These are phyloP conservation scores for Lentinula novae-zelandiae DNA, from an alignment of 1,284 basidiomycete genomes.

Conservation along the genomic window DNA sequence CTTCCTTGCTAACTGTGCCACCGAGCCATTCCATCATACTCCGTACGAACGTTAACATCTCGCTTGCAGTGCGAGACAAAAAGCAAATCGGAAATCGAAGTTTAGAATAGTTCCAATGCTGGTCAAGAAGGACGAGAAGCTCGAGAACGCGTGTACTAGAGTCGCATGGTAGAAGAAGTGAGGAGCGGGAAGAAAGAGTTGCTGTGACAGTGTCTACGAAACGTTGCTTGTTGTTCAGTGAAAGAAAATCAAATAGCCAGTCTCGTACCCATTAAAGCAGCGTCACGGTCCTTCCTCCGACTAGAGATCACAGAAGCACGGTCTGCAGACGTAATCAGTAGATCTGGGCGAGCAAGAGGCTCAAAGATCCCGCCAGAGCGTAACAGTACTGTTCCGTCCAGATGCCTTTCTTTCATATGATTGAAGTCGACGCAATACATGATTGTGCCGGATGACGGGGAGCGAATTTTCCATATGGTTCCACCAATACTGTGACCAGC, in stretches of 20 bases:
- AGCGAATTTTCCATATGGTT: constrained; percentile 97
- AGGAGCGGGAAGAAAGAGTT: constrained; percentile 73
- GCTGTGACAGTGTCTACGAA: constrained; percentile 78
- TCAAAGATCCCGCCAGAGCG: constrained; percentile 81
- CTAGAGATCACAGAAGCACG: constrained; percentile 80
- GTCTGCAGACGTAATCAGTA: constrained; percentile 93
- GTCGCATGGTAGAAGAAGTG: constrained; percentile 90
- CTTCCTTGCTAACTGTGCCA: constrained; percentile 87
- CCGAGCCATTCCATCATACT: constrained; percentile 99
- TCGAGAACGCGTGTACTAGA: constrained; percentile 92
- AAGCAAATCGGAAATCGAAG: constrained; percentile 88
- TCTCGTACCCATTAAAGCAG: constrained; percentile 75
- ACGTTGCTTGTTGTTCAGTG: constrained; percentile 12
- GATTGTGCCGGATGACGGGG: constrained; percentile 93
- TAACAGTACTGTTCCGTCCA: constrained; percentile 90
- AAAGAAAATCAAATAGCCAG: not conserved
- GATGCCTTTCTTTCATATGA: constrained; percentile 93
- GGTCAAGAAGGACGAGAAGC: constrained; percentile 91
- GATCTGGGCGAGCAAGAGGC: constrained; percentile 82
- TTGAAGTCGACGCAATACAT: constrained; percentile 96
- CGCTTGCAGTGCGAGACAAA: constrained; percentile 84
- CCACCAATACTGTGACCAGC: constrained; percentile 96
- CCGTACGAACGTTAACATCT: constrained; percentile 92
- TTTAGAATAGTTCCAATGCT: constrained; percentile 92
- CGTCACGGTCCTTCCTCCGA: constrained; percentile 88